Conservation (phyloP, 345 rosid species). For the Rhodamnia argentea region DNA sequence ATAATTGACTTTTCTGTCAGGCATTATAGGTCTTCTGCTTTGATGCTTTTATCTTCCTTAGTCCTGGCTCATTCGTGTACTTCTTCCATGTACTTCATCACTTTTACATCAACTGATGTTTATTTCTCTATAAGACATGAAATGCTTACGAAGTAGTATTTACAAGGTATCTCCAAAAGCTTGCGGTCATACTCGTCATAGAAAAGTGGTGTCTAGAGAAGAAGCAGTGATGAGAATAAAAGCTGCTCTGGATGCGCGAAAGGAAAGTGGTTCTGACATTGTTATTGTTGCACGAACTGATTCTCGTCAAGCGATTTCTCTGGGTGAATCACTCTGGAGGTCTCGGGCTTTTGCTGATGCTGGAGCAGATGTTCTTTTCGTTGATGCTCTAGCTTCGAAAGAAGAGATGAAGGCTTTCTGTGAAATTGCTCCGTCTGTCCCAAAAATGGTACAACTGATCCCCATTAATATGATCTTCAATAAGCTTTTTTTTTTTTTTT, state of each 20-base stretch:
- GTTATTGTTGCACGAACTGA: slow-evolving; percentile 78
- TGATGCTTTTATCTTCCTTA: background rate
- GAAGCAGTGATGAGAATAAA: slow-evolving; percentile 76
- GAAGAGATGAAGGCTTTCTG: slow-evolving; percentile 98
- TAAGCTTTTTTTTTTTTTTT: background rate
- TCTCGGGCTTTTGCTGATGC: slow-evolving; percentile 90
- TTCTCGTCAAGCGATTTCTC: slow-evolving; percentile 74
- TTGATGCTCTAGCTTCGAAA: slow-evolving; percentile 66
- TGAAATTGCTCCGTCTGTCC: slow-evolving; percentile 60
- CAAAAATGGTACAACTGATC: slow-evolving; percentile 62
- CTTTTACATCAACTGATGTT: background rate
- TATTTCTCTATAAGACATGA: background rate
- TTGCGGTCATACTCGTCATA: slow-evolving; percentile 51
- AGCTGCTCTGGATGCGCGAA: slow-evolving; percentile 86
- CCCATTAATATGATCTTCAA: background rate
- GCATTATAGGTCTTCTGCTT: background rate
- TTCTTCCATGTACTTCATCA: background rate
- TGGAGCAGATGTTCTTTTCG: slow-evolving; percentile 83
- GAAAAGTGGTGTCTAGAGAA: slow-evolving; percentile 79
- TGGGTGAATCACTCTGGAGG: slow-evolving; percentile 76
- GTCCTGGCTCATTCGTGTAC: background rate
- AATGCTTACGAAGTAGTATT: slow-evolving; percentile 8
- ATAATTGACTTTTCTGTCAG: background rate
- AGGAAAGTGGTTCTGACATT: slow-evolving; percentile 65
- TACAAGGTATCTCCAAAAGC: slow-evolving; percentile 73